phyloP scores from a whole-genome alignment of 371 early-diverging fungal species.

The Mortierella sp. region DNA sequence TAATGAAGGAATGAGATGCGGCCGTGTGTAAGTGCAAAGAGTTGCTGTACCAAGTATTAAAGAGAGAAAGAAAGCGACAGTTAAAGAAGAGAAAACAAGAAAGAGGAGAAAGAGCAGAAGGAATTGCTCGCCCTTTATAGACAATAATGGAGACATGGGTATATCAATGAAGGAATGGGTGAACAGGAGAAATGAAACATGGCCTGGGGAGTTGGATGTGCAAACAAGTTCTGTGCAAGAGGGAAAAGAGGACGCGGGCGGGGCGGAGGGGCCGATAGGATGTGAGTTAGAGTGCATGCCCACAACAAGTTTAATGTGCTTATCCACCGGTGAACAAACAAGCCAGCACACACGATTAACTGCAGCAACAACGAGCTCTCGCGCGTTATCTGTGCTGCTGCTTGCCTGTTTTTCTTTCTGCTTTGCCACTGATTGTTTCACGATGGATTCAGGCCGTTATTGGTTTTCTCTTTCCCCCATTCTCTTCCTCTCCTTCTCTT shows the following conservation, averaged over 20 bases:
- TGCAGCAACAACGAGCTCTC: not conserved
- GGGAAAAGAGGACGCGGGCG: not conserved
- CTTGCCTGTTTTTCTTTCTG: not conserved
- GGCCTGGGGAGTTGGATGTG: not conserved
- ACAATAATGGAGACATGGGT: not conserved
- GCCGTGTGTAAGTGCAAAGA: not conserved
- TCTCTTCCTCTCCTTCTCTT: not conserved
- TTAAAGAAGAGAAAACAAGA: not conserved
- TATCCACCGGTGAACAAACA: not conserved
- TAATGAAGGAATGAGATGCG: not conserved
- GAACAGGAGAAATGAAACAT: not conserved
- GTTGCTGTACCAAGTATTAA: slow-evolving; percentile 4
- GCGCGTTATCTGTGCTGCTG: slow-evolving; percentile 12
- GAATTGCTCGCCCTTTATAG: not conserved
- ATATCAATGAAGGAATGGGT: not conserved
- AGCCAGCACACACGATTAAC: not conserved
- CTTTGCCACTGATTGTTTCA: not conserved
- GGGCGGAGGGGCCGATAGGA: not conserved
- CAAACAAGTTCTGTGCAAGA: slow-evolving; percentile 17
- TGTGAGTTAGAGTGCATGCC: not conserved
- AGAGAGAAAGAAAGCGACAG: not conserved
- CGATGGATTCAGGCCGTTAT: not conserved
- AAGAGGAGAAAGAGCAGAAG: not conserved
- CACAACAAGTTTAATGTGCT: slow-evolving; percentile 4
- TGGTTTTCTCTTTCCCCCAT: not conserved